phyloP scores from a whole-genome alignment of 495 filamentous ascomycete genomes.

The Penicillium maclennaniae region DNA sequence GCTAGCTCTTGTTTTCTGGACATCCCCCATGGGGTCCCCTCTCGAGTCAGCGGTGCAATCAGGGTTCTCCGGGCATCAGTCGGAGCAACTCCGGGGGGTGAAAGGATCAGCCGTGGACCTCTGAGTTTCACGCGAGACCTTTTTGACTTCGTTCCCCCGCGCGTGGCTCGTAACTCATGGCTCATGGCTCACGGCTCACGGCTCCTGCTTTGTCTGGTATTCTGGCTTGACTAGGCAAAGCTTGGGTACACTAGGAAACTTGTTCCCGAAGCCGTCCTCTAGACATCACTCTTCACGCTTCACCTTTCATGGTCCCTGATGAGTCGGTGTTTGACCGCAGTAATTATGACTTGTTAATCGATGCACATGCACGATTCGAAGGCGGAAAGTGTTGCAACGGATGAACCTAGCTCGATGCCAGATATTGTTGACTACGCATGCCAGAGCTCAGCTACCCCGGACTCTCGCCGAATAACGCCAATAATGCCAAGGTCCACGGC shows the following conservation, averaged over 20 bases:
- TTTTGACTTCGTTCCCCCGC: not conserved
- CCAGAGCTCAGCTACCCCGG: not conserved
- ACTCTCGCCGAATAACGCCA: not conserved
- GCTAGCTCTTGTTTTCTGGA: not conserved
- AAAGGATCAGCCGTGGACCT: constrained; percentile 2
- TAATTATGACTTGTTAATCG: not conserved
- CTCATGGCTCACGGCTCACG: not conserved
- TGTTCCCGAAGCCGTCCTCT: too few relatives aligned
- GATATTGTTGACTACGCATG: not conserved
- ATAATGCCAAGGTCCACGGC: not conserved
- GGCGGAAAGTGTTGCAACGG: too few relatives aligned
- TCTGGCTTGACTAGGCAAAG: not conserved
- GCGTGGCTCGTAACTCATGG: not conserved
- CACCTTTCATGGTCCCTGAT: not conserved
- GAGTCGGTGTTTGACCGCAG: not conserved
- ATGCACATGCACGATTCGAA: not conserved
- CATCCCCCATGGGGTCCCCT: not conserved
- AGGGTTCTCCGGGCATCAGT: not conserved
- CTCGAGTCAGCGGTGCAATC: not conserved
- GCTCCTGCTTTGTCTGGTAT: not conserved
- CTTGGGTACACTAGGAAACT: not conserved
- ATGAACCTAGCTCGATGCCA: not conserved
- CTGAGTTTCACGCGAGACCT: not conserved
- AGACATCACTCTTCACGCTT: too few relatives aligned
- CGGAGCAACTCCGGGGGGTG: constrained; percentile 1